Conservation (phyloP, 192 early-diverging fungal species). For the Phlyctochytrium bullatum region DNA sequence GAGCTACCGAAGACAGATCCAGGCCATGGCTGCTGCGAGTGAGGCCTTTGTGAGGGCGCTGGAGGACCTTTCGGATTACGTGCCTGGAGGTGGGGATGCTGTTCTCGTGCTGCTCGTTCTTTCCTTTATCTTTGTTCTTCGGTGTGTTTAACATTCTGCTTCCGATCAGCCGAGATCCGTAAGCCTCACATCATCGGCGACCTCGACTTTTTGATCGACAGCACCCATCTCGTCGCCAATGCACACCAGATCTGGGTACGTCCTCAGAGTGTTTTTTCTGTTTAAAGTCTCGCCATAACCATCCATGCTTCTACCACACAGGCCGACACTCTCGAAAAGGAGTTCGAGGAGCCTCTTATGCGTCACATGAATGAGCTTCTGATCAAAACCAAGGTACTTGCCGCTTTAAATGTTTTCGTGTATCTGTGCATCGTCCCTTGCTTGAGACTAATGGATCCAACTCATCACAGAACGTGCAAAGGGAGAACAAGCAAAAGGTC, state of each 20-base stretch:
- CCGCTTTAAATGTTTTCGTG: not conserved
- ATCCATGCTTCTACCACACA: too few species aligned
- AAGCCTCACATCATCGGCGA: conserved; percentile 38
- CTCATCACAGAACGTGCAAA: conserved; percentile 24
- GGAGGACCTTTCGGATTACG: conserved; percentile 49
- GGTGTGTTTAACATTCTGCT: not conserved
- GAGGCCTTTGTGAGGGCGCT: conserved; percentile 52
- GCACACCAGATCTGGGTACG: conserved; percentile 50
- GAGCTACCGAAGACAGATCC: conserved; percentile 43
- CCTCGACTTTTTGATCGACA: conserved; percentile 56
- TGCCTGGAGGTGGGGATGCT: conserved; percentile 40
- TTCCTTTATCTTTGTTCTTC: not conserved
- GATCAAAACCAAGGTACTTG: conserved; percentile 14
- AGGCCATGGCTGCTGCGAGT: conserved; percentile 39
- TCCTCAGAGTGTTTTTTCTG: too few species aligned
- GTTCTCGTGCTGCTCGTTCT: not conserved
- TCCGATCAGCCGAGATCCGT: conserved; percentile 29
- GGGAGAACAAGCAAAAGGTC: conserved; percentile 42
- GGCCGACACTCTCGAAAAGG: conserved; percentile 43
- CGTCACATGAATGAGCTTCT: conserved; percentile 34
- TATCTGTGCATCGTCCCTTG: too few species aligned
- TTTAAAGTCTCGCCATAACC: conserved; percentile 1
- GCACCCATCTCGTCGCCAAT: conserved; percentile 50
- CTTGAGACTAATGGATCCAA: too few species aligned
- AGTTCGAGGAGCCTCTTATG: conserved; percentile 45